Evolutionary conservation across 2,329 filamentous ascomycete species (phyloP).

Genomic region (Alternaria dauci): DNA sequence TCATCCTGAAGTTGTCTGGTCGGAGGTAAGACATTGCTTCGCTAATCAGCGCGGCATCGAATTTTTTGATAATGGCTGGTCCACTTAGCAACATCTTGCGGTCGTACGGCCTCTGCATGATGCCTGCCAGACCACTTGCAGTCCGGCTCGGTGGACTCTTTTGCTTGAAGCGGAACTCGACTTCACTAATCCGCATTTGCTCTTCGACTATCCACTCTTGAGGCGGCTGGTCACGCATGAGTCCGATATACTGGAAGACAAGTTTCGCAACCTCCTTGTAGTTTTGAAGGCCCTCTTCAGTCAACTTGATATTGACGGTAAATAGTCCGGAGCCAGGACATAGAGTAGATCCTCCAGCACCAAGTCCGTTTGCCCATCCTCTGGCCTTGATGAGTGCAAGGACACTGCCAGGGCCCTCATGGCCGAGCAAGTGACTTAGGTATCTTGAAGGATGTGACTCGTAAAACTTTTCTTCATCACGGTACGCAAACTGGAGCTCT

Average conservation of each 20-base stretch:
- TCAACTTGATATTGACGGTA: conserved; percentile 79
- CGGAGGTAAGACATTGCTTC: conserved; percentile 76
- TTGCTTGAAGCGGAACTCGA: conserved; percentile 94
- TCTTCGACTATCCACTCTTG: conserved; percentile 96
- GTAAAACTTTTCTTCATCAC: conserved; percentile 81
- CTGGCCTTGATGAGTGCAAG: conserved; percentile 89
- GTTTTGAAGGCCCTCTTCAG: conserved; percentile 82
- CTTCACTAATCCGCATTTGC: conserved; percentile 86
- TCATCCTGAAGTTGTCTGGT: conserved; percentile 89
- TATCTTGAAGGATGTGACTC: conserved; percentile 86
- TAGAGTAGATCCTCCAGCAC: conserved; percentile 76
- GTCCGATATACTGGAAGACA: conserved; percentile 89
- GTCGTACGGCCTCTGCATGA: conserved; percentile 91
- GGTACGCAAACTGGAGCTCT: conserved; percentile 82
- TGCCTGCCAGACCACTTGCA: conserved; percentile 80
- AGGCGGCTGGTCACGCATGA: conserved; percentile 80
- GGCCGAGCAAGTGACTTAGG: conserved; percentile 86
- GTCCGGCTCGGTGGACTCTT: conserved; percentile 91
- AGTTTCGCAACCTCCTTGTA: conserved; percentile 84
- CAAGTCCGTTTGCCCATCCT: conserved; percentile 86
- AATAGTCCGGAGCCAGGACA: conserved; percentile 86
- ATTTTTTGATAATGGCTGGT: conserved; percentile 76
- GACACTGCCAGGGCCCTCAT: conserved; percentile 92
- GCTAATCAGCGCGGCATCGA: conserved; percentile 79
- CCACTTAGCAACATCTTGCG: conserved; percentile 89